Conservation (phyloP, 768 basidiomycete species). For the Auricularia heimuer region DNA sequence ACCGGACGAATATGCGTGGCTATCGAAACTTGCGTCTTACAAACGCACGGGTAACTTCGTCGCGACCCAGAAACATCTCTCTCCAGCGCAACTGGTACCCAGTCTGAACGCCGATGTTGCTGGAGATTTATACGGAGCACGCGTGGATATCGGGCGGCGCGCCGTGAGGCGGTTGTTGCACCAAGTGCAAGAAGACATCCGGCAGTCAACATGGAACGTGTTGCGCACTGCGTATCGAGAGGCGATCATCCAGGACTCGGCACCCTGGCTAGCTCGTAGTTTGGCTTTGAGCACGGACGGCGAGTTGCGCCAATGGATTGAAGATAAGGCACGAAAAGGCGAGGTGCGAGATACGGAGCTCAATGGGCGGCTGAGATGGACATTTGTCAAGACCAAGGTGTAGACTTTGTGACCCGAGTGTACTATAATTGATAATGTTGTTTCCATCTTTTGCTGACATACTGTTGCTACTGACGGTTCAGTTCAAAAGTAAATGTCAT, state of each 20-base stretch:
- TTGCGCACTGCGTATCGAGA: conserved; percentile 5
- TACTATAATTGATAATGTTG: no score
- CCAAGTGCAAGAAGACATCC: background rate
- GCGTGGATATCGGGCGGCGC: background rate
- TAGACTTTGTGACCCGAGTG: no score
- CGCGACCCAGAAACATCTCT: background rate
- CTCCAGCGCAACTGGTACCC: background rate
- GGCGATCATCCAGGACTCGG: background rate
- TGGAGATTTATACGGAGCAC: background rate
- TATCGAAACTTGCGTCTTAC: background rate
- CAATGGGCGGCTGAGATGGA: background rate
- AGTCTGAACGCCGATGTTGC: background rate
- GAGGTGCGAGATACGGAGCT: background rate
- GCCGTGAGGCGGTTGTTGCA: background rate
- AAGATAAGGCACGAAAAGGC: background rate
- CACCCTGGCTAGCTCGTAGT: background rate
- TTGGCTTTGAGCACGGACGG: background rate
- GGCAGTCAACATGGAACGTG: conserved; percentile 1
- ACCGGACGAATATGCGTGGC: background rate
- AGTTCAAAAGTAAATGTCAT: no score
- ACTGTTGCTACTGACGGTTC: no score
- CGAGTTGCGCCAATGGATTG: background rate
- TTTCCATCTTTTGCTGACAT: no score
- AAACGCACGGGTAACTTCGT: background rate
- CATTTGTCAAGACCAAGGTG: background rate